Evolutionary conservation across 2,329 filamentous ascomycete genomes (phyloP).

Genomic region (Amphichorda felina): DNA sequence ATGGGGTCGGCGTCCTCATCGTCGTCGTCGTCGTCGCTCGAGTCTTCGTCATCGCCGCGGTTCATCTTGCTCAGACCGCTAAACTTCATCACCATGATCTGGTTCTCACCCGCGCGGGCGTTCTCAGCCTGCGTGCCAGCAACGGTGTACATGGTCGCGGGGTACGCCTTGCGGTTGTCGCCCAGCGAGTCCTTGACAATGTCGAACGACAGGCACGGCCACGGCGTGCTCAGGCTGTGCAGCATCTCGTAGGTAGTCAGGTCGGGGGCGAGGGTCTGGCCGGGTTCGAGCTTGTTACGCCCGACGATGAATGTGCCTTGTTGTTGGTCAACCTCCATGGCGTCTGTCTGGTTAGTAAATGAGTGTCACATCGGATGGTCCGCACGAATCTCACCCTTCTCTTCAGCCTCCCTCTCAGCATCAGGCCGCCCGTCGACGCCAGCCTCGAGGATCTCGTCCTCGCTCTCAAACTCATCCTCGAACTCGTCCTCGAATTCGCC

Average conservation of each 20-base stretch:
- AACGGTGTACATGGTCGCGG: conserved; percentile 89
- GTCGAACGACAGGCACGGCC: conserved; percentile 96
- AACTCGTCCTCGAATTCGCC: conserved; percentile 93
- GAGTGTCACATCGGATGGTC: neutral
- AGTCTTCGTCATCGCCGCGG: conserved; percentile 51
- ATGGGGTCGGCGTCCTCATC: conserved; percentile 78
- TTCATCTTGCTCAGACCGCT: conserved; percentile 86
- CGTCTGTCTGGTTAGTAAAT: conserved; percentile 30
- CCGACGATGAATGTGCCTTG: conserved; percentile 91
- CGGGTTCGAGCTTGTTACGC: conserved; percentile 78
- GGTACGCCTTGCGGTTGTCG: conserved; percentile 84
- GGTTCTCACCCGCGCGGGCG: conserved; percentile 68
- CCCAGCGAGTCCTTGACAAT: conserved; percentile 78
- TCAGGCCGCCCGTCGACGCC: conserved; percentile 89
- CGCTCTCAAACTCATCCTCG: conserved; percentile 79
- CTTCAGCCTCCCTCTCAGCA: conserved; percentile 82
- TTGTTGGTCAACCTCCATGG: conserved; percentile 74
- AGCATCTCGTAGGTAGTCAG: conserved; percentile 96
- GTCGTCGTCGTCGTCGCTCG: conserved; percentile 59
- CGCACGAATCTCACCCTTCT: conserved; percentile 42
- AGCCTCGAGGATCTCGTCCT: conserved; percentile 86
- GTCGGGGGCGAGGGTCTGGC: conserved; percentile 85
- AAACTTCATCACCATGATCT: conserved; percentile 92
- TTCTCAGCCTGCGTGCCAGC: conserved; percentile 85
- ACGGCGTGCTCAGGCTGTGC: conserved; percentile 84